Conservation (phyloP, 495 filamentous ascomycete genomes). For the Penicilliopsis zonata region DNA sequence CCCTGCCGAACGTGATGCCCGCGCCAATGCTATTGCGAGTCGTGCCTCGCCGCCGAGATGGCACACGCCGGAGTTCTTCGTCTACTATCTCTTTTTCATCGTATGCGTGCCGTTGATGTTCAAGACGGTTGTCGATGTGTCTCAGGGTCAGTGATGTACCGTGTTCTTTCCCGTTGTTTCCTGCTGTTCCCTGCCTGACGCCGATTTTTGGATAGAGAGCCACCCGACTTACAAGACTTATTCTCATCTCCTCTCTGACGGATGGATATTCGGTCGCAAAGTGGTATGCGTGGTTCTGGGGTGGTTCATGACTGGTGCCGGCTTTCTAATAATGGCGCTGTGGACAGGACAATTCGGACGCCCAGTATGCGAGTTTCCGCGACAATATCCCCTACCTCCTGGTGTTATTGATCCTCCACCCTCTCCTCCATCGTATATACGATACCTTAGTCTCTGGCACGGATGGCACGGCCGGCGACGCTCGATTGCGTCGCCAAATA, state of each 20-base stretch:
- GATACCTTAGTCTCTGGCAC: constrained; percentile 26
- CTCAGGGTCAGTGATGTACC: constrained; percentile 54
- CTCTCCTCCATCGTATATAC: constrained; percentile 61
- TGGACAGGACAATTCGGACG: constrained; percentile 72
- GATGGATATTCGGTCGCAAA: constrained; percentile 93
- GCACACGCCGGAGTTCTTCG: constrained; percentile 74
- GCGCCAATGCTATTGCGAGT: constrained; percentile 33
- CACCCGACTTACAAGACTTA: constrained; percentile 74
- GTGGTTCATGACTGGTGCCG: neutral
- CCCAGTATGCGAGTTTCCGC: constrained; percentile 79
- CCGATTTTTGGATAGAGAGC: constrained; percentile 55
- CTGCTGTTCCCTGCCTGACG: constrained; percentile 2
- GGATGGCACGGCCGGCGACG: constrained; percentile 43
- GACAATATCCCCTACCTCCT: constrained; percentile 74
- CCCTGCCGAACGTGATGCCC: constrained; percentile 27
- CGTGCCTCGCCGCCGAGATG: constrained; percentile 52
- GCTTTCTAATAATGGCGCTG: neutral
- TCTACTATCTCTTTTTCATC: constrained; percentile 65
- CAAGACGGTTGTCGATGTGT: constrained; percentile 72
- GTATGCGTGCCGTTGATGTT: constrained; percentile 78
- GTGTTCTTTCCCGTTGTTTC: neutral
- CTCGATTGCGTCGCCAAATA: constrained; percentile 60
- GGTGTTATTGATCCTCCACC: constrained; percentile 60
- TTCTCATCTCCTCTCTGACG: constrained; percentile 54
- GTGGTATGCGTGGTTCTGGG: constrained; percentile 48